Percentiles rank a stretch among this genome's conserved stretches.
phyloP scores from a whole-genome alignment of 176 grass and related monocot genomes.

The Puya raimondii region DNA sequence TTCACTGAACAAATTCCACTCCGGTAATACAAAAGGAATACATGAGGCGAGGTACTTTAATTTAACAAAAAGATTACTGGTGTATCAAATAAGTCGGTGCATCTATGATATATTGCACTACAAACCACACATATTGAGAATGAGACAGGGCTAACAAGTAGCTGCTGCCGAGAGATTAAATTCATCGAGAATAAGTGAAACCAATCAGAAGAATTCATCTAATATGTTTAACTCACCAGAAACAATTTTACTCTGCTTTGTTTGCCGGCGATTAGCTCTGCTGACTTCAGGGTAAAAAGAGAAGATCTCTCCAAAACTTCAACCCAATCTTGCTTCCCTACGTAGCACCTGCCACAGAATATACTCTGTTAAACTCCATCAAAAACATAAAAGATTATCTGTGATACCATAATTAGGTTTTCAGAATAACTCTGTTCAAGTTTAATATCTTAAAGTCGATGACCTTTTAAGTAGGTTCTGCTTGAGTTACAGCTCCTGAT shows the following conservation, averaged over 20 bases:
- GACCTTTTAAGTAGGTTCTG: too few species aligned
- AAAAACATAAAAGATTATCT: not conserved
- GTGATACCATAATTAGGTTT: not conserved
- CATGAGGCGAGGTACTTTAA: too few species aligned
- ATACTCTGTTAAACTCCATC: not conserved
- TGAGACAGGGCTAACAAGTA: not conserved
- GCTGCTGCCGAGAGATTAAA: not conserved
- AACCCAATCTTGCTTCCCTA: not conserved
- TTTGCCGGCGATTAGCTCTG: not conserved
- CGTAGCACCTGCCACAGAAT: not conserved
- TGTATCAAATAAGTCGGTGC: not conserved
- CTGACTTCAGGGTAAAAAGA: not conserved
- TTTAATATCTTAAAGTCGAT: too few species aligned
- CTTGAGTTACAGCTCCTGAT: too few species aligned
- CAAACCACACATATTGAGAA: not conserved
- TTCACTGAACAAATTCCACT: too few species aligned
- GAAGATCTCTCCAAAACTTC: not conserved
- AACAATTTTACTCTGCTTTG: not conserved
- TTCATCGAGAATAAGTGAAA: not conserved
- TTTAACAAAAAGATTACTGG: too few species aligned
- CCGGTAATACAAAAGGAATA: too few species aligned
- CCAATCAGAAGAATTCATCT: not conserved
- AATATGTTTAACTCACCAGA: not conserved
- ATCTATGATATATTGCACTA: not conserved
- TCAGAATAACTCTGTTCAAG: not conserved